phyloP scores from a whole-genome alignment of 139 green algal genomes.

The Deuterostichococcus epilithicus region DNA sequence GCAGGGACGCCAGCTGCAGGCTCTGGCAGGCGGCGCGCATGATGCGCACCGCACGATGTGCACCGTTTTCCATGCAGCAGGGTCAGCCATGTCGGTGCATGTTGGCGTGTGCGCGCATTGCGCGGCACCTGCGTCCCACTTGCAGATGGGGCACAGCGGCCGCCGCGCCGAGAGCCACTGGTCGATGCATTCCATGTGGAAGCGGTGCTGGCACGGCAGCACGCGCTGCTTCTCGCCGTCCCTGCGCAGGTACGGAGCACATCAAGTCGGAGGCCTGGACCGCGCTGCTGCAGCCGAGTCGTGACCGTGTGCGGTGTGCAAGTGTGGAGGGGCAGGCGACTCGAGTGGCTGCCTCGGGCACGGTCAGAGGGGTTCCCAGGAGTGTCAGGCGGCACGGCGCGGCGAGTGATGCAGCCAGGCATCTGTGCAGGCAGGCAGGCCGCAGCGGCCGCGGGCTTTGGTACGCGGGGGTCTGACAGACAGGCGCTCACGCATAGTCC shows the following conservation, averaged over 20 bases:
- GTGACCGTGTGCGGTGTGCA: no score
- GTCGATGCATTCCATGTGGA: conserved; percentile 48
- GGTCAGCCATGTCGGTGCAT: neutral
- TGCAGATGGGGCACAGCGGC: conserved; percentile 52
- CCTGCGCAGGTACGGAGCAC: conserved; percentile 1
- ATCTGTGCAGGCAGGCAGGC: neutral
- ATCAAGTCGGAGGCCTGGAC: neutral
- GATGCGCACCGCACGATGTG: neutral
- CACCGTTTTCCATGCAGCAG: neutral
- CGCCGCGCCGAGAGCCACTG: conserved; percentile 38
- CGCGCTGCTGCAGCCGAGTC: conserved; percentile 9
- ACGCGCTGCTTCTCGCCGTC: conserved; percentile 55
- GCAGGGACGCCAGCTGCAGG: neutral
- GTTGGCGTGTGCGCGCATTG: no score
- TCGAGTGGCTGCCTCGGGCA: no score
- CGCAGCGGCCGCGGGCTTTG: no score
- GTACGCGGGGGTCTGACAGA: no score
- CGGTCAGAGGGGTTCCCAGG: no score
- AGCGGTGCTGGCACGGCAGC: conserved; percentile 61
- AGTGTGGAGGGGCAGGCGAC: no score
- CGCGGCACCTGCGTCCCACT: conserved; percentile 20
- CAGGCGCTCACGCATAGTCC: conserved; percentile 33
- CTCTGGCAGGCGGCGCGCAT: neutral
- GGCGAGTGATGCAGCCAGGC: conserved; percentile 20
- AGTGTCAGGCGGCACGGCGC: no score